Evolutionary conservation across 2,329 filamentous ascomycete species (phyloP).

Genomic region (Colletotrichum horii): DNA sequence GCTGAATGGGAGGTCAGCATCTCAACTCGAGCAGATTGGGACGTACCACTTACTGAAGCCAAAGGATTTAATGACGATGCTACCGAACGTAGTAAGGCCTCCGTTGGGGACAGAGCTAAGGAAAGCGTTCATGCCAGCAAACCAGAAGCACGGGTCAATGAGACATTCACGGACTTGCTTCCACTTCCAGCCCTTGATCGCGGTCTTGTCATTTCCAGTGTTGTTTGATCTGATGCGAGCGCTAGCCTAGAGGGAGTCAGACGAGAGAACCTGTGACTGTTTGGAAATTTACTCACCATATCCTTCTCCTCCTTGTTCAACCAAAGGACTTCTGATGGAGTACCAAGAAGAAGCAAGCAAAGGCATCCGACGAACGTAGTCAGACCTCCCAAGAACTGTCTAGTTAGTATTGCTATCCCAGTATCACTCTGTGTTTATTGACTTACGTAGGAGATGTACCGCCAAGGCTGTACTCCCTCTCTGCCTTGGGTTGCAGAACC

Average conservation of each 20-base stretch:
- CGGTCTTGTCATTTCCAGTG: slow-evolving; percentile 40
- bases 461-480: slow-evolving; percentile 37
- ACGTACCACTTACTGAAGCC: slow-evolving; percentile 37
- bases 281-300: slow-evolving; percentile 25
- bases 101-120: slow-evolving; percentile 40
- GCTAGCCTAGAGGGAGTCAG: slow-evolving; percentile 23
- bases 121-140: slow-evolving; percentile 41
- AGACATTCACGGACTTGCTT: slow-evolving; percentile 39
- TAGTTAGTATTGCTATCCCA: not conserved
- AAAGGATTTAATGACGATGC: slow-evolving; percentile 38
- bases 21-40: too few relatives aligned
- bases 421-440: accelerated
- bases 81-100: slow-evolving; percentile 37
- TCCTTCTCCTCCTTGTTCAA: slow-evolving; percentile 37
- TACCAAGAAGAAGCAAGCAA: slow-evolving; percentile 39
- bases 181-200: slow-evolving; percentile 41
- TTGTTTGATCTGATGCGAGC: slow-evolving; percentile 39
- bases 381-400: slow-evolving; percentile 36
- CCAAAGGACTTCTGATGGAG: slow-evolving; percentile 43
- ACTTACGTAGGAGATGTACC: slow-evolving; percentile 41
- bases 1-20: slow-evolving; percentile 17
- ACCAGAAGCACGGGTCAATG: slow-evolving; percentile 40
- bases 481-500: slow-evolving; percentile 32
- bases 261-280: too few relatives aligned
- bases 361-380: slow-evolving; percentile 36